Evolutionary conservation across 805 yeast genomes (phyloP).

Genomic region (Teunomyces funiuensis): DNA sequence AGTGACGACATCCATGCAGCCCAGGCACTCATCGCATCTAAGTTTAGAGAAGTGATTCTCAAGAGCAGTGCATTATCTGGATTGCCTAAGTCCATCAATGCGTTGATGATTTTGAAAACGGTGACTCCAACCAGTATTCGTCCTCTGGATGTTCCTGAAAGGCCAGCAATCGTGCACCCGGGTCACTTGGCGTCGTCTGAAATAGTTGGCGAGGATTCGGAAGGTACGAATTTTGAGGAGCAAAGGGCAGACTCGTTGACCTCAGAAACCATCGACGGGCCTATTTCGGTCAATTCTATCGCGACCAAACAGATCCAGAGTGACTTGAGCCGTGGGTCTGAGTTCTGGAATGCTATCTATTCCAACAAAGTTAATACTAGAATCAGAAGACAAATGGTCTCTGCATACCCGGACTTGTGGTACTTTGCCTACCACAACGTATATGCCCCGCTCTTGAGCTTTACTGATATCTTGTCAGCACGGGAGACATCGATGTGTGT

Average conservation of each 20-base stretch:
- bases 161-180: constrained; percentile 30
- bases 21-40: constrained; percentile 43
- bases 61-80: constrained; percentile 82
- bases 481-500: constrained; percentile 76
- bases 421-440: constrained; percentile 67
- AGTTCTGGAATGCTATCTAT: constrained; percentile 74
- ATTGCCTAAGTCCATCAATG: constrained; percentile 80
- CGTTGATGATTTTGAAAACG: constrained; percentile 61
- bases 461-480: constrained; percentile 57
- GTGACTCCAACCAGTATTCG: constrained; percentile 56
- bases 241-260: constrained; percentile 4
- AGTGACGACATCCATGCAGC: constrained; percentile 36
- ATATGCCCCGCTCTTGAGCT: constrained; percentile 76
- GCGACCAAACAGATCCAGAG: constrained; percentile 24
- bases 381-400: constrained; percentile 62
- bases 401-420: constrained; percentile 87
- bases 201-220: constrained; percentile 38
- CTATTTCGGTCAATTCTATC: constrained; percentile 32
- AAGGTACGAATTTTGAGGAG: constrained; percentile 37
- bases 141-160: constrained; percentile 23
- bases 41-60: constrained; percentile 73
- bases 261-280: constrained; percentile 41
- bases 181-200: constrained; percentile 38
- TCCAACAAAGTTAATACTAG: constrained; percentile 66
- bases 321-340: constrained; percentile 50